These are phyloP conservation scores for Yamadazyma atmosphaerica DNA, from an alignment of 1,139 yeast species.

Conservation along the genomic window DNA sequence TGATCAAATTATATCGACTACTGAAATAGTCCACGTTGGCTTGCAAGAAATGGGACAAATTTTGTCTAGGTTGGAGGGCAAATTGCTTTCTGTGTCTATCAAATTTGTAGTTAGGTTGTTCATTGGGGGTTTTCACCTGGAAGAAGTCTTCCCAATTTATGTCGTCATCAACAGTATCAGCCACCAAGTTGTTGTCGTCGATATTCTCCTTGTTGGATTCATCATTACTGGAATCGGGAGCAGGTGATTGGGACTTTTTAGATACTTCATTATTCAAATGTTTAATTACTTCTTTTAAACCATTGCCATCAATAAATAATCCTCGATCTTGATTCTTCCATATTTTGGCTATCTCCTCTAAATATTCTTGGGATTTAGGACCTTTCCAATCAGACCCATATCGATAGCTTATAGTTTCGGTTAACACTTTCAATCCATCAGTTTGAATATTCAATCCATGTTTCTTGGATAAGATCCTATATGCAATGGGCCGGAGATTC, in stretches of 20 bases:
- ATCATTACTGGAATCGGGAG: slow-evolving; percentile 2
- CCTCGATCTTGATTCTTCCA: slow-evolving; percentile 95
- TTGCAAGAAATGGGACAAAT: slow-evolving; percentile 21
- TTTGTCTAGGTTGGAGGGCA: slow-evolving; percentile 27
- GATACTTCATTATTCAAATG: slow-evolving; percentile 34
- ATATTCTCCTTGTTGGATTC: slow-evolving; percentile 11
- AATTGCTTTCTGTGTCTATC: slow-evolving; percentile 69
- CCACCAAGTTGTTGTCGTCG: slow-evolving; percentile 9
- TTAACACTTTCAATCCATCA: slow-evolving; percentile 71
- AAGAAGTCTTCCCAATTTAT: slow-evolving; percentile 76
- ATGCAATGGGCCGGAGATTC: slow-evolving; percentile 86
- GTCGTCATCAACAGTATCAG: slow-evolving; percentile 16
- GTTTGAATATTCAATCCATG: slow-evolving; percentile 90
- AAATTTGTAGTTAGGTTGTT: slow-evolving; percentile 67
- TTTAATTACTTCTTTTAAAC: slow-evolving; percentile 60
- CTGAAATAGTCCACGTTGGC: slow-evolving; percentile 29
- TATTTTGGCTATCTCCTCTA: slow-evolving; percentile 75
- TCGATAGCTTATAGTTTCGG: slow-evolving; percentile 68
- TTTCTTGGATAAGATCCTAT: slow-evolving; percentile 84
- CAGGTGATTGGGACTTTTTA: background rate
- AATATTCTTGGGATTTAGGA: slow-evolving; percentile 58
- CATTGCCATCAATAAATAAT: slow-evolving; percentile 74
- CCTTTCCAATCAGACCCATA: slow-evolving; percentile 91
- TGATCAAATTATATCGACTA: slow-evolving; percentile 56
- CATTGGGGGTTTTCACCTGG: slow-evolving; percentile 60